Evolutionary conservation across 108 stramenopile genomes (phyloP), one percentile per base, ranked within the genome.

Genomic region (Bacterosira constricta): DNA sequence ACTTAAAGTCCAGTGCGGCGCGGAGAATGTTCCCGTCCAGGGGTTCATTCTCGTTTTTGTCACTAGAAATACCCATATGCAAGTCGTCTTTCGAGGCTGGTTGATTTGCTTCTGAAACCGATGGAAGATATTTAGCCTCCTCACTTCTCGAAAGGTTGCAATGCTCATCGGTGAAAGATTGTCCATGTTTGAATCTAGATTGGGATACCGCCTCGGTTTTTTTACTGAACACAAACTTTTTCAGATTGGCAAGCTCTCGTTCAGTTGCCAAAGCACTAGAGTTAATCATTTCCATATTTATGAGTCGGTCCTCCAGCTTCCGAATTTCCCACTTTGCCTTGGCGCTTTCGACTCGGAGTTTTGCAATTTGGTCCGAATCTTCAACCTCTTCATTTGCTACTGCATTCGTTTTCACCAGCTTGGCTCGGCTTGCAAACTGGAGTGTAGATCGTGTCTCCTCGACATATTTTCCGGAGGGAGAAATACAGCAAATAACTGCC

Each of bases 391-490:
- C 98, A 71, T 99, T 99, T 36, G 97, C 97, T 66, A 93, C 82
- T 3, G 99, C 98, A 82, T 97, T 99, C 41, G 98, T 99, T 85
- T 99, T 99, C 67, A 99, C 98, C 31, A 98, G 91, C 82, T 99
- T 99, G 25, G 99, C 99, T 34, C 99, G 88, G 10, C 97, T 90
- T 6, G 99, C 99, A 82, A 98, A 99, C 66, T 92, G 92, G 26
- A 99, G 85, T 4, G 99, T 99, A 3, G 95, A 96, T 47, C 97
- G 77, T 4, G 98, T 99, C 59, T 99, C 99, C 63, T 99, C 98
- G 49, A 97, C 77, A 75, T 97, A 98, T 59, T 97, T 89, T 56
- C 95, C 96, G 1, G 99, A 98, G 0, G 99, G 98, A 15, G 98
- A 97, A 34, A 96, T 95, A 63, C 92, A 93, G 63, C 90, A 93